Base-by-base conservation (phyloP, 768 basidiomycete species). In the Mrakia frigida region DNA sequence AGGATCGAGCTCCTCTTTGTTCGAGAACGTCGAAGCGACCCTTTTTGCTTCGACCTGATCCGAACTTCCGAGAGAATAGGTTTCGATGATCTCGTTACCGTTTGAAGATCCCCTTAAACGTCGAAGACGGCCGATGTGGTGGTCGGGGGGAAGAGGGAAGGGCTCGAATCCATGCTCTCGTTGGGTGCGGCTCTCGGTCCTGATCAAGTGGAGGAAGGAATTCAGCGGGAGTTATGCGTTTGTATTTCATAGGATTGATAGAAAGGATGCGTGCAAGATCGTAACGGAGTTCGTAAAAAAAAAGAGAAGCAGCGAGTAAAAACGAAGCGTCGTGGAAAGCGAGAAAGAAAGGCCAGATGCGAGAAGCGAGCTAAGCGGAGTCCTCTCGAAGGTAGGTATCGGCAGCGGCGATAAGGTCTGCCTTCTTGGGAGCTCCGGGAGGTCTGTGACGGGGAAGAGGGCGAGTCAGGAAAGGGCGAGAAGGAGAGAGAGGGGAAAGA, bases 391-490 rank as follows among this genome's bases (percentile, higher is more conserved):
- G 63, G 74, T 74, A 69, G 13, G 37, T 41, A 3, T 53, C 50
- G 50, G 63, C 74, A 6, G 74, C 74, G 3, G 41, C 74, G 33
- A 74, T n/a, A 9, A 74, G 74, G 14, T 74, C 63, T 3, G 74
- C 46, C 39, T 73, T 73, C 41, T 73, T 73, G 53, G 53, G 70
- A 11, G 31, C 50, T 9, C 16, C 35, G 11, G 50, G 46, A 7
- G 46, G 70, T 1, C 37, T 53, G 70, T 10, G 11, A 7, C 31
- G 11, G 28, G 21, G 46, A 13, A 46, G 28, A 31, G 9, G 37
- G 31, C 18, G 23, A 39, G 65, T 37, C 7, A n/a, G 65, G 16
- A 18, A 6, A 16, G 3, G 60, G 28, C 28, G 33, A 63, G 31
- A 43, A n/a, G 23, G 65, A 23, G 1, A 43, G 39, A 23, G 21